Evolutionary conservation across 108 stramenopile genomes (phyloP).

Genomic region (Nitzschia putrida): DNA sequence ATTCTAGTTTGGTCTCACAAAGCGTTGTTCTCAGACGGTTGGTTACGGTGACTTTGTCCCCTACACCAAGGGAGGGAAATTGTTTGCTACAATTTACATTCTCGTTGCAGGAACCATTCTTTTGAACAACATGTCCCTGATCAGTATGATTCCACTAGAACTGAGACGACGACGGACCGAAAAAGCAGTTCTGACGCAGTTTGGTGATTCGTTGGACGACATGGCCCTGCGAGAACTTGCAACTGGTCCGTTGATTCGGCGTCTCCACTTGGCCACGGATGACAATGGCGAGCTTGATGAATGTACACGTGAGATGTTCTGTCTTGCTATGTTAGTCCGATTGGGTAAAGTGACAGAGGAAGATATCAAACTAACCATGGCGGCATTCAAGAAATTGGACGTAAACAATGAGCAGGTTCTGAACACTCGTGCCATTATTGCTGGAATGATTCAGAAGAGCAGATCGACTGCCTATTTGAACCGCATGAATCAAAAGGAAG

Average conservation of each 20-base stretch:
- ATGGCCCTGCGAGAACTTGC: slow-evolving; percentile 82
- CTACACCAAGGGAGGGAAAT: slow-evolving; percentile 64
- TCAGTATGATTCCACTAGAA: slow-evolving; percentile 90
- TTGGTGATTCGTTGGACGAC: slow-evolving; percentile 82
- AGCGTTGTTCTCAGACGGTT: slow-evolving; percentile 25
- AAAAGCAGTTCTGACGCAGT: slow-evolving; percentile 71
- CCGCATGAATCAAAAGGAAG: background rate
- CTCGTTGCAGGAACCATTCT: slow-evolving; percentile 82
- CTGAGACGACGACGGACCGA: slow-evolving; percentile 83
- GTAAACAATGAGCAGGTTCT: slow-evolving; percentile 71
- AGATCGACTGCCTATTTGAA: slow-evolving; percentile 2
- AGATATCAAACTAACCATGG: slow-evolving; percentile 81
- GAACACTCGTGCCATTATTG: slow-evolving; percentile 58
- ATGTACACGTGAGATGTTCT: slow-evolving; percentile 90
- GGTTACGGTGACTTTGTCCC: slow-evolving; percentile 87
- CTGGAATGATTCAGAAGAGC: slow-evolving; percentile 46
- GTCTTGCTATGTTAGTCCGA: slow-evolving; percentile 89
- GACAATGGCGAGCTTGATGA: slow-evolving; percentile 73
- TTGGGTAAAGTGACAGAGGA: slow-evolving; percentile 82
- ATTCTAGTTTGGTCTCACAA: background rate
- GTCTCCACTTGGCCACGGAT: slow-evolving; percentile 70
- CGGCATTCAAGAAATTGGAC: slow-evolving; percentile 81
- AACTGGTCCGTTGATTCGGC: slow-evolving; percentile 77
- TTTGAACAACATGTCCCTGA: slow-evolving; percentile 86
- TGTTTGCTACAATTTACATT: slow-evolving; percentile 71